Evolutionary conservation across 106 monocot genomes (phyloP).

Genomic region (Agapanthus africanus): DNA sequence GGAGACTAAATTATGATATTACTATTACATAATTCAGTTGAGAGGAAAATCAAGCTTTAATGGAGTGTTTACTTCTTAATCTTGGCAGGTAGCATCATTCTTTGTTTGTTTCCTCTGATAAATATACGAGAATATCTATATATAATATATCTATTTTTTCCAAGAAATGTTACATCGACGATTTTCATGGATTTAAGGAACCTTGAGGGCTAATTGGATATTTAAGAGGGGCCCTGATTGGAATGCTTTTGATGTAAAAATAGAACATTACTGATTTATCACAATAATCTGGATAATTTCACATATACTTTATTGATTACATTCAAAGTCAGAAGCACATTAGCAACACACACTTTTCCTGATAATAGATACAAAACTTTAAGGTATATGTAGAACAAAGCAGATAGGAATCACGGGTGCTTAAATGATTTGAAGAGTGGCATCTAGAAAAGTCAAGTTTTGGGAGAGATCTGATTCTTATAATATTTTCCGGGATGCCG

Average conservation of each 20-base stretch:
- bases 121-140: neutral
- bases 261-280: neutral
- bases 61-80: neutral
- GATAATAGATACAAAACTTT: neutral
- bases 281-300: neutral
- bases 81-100: neutral
- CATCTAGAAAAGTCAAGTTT: neutral
- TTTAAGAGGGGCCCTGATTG: neutral
- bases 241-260: neutral
- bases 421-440: neutral
- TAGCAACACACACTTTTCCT: neutral
- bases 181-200: neutral
- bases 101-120: neutral
- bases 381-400: neutral
- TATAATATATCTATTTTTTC: neutral
- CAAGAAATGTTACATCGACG: neutral
- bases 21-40: neutral
- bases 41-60: neutral
- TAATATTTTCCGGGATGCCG: neutral
- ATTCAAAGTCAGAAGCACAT: neutral
- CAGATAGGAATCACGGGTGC: neutral
- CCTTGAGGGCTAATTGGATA: neutral
- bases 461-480: neutral
- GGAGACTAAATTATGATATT: neutral
- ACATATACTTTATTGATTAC: neutral